phyloP scores from a whole-genome alignment of 2,329 filamentous ascomycete species.

The Fusarium sp. region DNA sequence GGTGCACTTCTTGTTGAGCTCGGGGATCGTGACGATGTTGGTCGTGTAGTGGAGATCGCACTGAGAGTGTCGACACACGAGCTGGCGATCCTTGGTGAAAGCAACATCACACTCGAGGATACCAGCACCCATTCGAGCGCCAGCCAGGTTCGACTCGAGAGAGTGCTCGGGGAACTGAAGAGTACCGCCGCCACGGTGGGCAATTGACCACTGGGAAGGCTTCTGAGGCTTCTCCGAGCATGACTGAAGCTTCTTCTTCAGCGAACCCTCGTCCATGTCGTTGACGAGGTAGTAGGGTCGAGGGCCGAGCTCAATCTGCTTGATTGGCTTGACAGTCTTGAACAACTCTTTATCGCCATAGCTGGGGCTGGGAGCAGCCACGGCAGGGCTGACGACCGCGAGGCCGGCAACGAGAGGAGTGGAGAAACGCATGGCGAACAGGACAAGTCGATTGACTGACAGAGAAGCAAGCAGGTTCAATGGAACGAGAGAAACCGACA shows the following conservation, averaged over 20 bases:
- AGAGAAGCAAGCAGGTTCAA: background rate
- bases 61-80: conserved; percentile 74
- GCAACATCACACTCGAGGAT: conserved; percentile 73
- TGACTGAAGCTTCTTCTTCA: conserved; percentile 66
- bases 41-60: conserved; percentile 75
- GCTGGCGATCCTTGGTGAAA: conserved; percentile 69
- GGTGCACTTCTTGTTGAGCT: conserved; percentile 70
- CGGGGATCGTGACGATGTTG: conserved; percentile 68
- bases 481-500: background rate
- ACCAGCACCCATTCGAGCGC: conserved; percentile 72
- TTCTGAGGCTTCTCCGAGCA: conserved; percentile 64
- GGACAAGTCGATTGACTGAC: conserved; percentile 10
- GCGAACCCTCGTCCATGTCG: conserved; percentile 65
- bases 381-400: conserved; percentile 39
- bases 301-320: conserved; percentile 66
- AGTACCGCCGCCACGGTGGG: conserved; percentile 68
- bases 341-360: conserved; percentile 24
- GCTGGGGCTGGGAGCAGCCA: conserved; percentile 39
- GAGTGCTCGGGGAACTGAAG: conserved; percentile 73
- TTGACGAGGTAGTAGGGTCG: conserved; percentile 71
- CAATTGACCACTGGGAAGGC: conserved; percentile 65
- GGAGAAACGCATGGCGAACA: conserved; percentile 45
- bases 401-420: conserved; percentile 44
- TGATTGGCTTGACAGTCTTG: conserved; percentile 53
- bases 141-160: conserved; percentile 65